These are phyloP conservation scores for Sinapis alba DNA, from an alignment of 441 rosid genomes.

Conservation along the genomic window DNA sequence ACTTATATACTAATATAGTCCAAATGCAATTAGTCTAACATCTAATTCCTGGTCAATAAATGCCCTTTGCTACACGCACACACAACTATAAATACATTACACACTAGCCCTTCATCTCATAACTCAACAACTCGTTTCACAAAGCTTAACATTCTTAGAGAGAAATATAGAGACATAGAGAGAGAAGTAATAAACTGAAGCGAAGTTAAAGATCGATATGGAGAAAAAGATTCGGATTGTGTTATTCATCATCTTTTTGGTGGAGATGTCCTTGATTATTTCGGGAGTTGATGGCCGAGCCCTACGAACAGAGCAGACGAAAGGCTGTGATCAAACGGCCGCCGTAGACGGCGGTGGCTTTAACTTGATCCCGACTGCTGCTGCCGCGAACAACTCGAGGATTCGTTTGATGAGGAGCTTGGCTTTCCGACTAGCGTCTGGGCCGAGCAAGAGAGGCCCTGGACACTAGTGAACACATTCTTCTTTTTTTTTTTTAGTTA, in stretches of 20 bases:
- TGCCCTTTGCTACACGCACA: conserved; percentile 30
- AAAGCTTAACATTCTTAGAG: conserved; percentile 5
- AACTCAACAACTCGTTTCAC: conserved; percentile 29
- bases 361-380: conserved; percentile 32
- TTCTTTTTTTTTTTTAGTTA: neutral
- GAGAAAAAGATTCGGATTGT: conserved; percentile 35
- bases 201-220: conserved; percentile 10
- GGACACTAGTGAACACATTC: conserved; percentile 50
- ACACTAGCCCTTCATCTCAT: conserved; percentile 14
- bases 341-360: conserved; percentile 22
- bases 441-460: conserved; percentile 79
- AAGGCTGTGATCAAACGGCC: conserved; percentile 26
- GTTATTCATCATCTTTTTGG: conserved; percentile 39
- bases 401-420: conserved; percentile 42
- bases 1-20: neutral
- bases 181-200: conserved; percentile 8
- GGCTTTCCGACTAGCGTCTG: conserved; percentile 66
- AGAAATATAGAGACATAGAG: neutral
- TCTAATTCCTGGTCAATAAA: conserved; percentile 32
- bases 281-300: conserved; percentile 49
- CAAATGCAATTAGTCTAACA: conserved; percentile 16
- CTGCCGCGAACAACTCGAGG: conserved; percentile 39
- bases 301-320: conserved; percentile 38
- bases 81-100: conserved; percentile 21
- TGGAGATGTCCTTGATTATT: conserved; percentile 43